Evolutionary conservation across 108 stramenopile species (phyloP).

Genomic region (Stephanodiscus triporus): DNA sequence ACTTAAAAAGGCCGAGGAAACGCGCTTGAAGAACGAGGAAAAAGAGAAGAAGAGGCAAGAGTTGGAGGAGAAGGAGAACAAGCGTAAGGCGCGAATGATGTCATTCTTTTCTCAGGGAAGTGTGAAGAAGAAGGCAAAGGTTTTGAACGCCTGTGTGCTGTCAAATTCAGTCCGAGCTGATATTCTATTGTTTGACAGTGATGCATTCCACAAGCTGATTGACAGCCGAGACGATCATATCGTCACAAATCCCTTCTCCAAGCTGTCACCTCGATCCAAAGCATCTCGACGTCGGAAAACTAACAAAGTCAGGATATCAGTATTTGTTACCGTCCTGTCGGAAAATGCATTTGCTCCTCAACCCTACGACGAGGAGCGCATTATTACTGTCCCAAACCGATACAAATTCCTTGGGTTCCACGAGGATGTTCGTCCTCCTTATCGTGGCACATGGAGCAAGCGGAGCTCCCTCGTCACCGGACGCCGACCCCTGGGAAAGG

Average conservation of each 20-base stretch:
- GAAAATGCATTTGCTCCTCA: slow-evolving; percentile 63
- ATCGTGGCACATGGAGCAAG: slow-evolving; percentile 93
- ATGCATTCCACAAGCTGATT: slow-evolving; percentile 52
- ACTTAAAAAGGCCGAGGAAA: slow-evolving; percentile 35
- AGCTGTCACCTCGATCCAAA: slow-evolving; percentile 18
- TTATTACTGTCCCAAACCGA: slow-evolving; percentile 69
- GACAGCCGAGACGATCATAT: slow-evolving; percentile 27
- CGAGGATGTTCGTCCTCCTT: slow-evolving; percentile 85
- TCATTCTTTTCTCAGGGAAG: slow-evolving; percentile 63
- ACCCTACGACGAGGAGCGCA: slow-evolving; percentile 73
- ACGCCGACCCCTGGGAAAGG: slow-evolving; percentile 73
- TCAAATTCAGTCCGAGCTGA: background rate
- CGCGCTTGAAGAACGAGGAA: slow-evolving; percentile 55
- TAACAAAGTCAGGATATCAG: slow-evolving; percentile 37
- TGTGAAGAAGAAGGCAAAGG: slow-evolving; percentile 35
- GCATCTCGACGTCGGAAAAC: slow-evolving; percentile 25
- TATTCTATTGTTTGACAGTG: slow-evolving; percentile 47
- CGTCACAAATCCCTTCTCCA: slow-evolving; percentile 13
- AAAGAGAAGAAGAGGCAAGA: slow-evolving; percentile 50
- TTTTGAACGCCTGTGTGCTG: background rate
- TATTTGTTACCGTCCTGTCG: slow-evolving; percentile 48
- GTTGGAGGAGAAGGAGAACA: slow-evolving; percentile 55
- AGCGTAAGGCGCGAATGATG: slow-evolving; percentile 65
- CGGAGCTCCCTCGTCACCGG: slow-evolving; percentile 71
- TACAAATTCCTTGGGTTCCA: slow-evolving; percentile 85